These are phyloP conservation scores for Psilocybe mexicana DNA, from an alignment of 1,284 basidiomycete genomes.

Conservation along the genomic window DNA sequence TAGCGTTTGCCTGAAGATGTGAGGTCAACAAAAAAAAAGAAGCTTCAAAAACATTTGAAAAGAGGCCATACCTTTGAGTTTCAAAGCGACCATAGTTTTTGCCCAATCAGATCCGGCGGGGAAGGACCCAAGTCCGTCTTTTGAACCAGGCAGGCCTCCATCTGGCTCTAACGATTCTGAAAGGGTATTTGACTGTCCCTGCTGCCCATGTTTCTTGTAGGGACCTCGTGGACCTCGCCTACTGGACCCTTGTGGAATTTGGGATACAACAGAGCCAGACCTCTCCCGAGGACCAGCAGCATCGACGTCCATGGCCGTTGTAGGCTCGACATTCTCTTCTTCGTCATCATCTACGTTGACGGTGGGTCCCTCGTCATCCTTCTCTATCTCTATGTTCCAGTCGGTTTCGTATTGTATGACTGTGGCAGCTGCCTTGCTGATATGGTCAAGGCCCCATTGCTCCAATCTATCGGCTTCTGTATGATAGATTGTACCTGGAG, in stretches of 20 bases:
- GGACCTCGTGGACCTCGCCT: constrained; percentile 46
- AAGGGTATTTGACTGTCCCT: constrained; percentile 29
- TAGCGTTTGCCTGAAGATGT: constrained; percentile 62
- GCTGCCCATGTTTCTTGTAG: constrained; percentile 42
- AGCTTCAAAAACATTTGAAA: neutral
- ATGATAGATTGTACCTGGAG: constrained; percentile 68
- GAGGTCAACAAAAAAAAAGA: neutral
- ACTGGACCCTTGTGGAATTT: constrained; percentile 28
- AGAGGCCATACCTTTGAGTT: constrained; percentile 59
- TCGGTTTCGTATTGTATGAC: constrained; percentile 80
- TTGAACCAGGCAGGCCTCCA: constrained; percentile 70
- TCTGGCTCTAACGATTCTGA: constrained; percentile 64
- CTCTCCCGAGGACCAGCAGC: constrained; percentile 31
- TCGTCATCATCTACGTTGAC: constrained; percentile 46
- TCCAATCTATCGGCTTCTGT: constrained; percentile 72
- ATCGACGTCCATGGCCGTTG: constrained; percentile 42
- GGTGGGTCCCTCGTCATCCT: constrained; percentile 52
- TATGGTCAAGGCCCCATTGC: constrained; percentile 68
- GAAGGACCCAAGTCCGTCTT: constrained; percentile 71
- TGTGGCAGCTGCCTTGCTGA: constrained; percentile 62
- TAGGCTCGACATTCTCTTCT: constrained; percentile 38
- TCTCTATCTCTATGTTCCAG: constrained; percentile 80
- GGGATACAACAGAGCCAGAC: constrained; percentile 41
- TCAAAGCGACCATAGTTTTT: constrained; percentile 65
- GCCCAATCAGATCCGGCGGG: constrained; percentile 70